Evolutionary conservation across 164 flowering plant species (phyloP).

Genomic region (Vitis cinerea): DNA sequence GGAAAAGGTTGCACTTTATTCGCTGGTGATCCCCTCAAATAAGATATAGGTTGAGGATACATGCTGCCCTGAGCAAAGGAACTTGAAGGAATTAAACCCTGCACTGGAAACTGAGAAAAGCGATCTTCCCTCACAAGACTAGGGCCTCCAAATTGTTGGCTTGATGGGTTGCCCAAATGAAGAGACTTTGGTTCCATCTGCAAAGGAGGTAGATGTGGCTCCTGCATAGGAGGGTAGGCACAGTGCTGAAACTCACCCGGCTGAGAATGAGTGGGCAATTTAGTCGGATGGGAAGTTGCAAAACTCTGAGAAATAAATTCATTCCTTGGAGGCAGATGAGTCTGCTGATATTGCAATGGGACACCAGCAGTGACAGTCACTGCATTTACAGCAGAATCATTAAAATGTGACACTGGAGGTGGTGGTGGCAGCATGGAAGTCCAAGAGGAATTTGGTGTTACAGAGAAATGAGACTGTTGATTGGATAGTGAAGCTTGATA

Average conservation of each 20-base stretch:
- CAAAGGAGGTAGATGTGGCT: slow-evolving; percentile 24
- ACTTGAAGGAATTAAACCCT: slow-evolving; percentile 23
- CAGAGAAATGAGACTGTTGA: slow-evolving; percentile 29
- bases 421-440: slow-evolving; percentile 40
- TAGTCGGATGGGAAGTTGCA: slow-evolving; percentile 24
- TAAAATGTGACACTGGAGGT: slow-evolving; percentile 22
- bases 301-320: slow-evolving; percentile 29
- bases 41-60: slow-evolving; percentile 20
- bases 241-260: slow-evolving; percentile 27
- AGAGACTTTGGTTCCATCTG: slow-evolving; percentile 16
- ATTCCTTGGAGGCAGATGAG: slow-evolving; percentile 32
- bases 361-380: slow-evolving; percentile 18
- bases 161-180: slow-evolving; percentile 20
- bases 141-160: slow-evolving; percentile 27
- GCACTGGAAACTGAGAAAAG: slow-evolving; percentile 24
- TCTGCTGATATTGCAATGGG: slow-evolving; percentile 41
- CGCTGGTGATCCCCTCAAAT: slow-evolving; percentile 16
- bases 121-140: slow-evolving; percentile 30
- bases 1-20: slow-evolving; percentile 26
- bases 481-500: slow-evolving; percentile 31
- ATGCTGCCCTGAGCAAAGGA: slow-evolving; percentile 19
- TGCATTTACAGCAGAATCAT: slow-evolving; percentile 18
- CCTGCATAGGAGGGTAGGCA: slow-evolving; percentile 26
- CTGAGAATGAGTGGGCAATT: slow-evolving; percentile 29
- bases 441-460: slow-evolving; percentile 36